phyloP scores from a whole-genome alignment of 2,329 filamentous ascomycete species.

The Talaromyces sp. region DNA sequence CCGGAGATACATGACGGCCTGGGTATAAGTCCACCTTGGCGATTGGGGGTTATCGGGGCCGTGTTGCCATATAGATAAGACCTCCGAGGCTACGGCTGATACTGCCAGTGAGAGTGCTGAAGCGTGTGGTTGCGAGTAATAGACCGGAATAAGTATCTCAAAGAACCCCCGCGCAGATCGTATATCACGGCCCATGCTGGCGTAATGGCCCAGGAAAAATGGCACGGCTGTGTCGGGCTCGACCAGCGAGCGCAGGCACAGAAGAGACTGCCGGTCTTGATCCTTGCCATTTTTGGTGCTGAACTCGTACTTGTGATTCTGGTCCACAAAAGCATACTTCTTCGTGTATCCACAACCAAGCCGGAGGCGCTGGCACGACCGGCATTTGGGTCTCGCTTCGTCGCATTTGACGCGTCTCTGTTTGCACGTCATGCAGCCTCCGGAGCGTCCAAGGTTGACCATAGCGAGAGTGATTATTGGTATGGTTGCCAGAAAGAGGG shows the following conservation, averaged over 20 bases:
- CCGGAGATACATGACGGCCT: not conserved
- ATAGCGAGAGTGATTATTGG: constrained; percentile 5
- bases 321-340: not conserved
- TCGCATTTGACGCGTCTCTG: constrained; percentile 26
- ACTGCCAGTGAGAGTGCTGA: not conserved
- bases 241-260: not conserved
- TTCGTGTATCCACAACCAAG: not conserved
- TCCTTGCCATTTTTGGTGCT: not conserved
- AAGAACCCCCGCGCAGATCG: not conserved
- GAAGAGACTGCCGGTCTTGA: not conserved
- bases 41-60: not conserved
- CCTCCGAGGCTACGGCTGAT: not conserved
- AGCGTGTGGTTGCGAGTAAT: not conserved
- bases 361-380: constrained; percentile 10
- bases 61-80: not conserved
- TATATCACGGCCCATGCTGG: not conserved
- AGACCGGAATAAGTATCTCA: not conserved
- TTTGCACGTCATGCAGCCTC: constrained; percentile 19
- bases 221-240: not conserved
- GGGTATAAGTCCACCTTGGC: not conserved
- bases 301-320: not conserved
- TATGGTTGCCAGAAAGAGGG: not conserved
- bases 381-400: constrained; percentile 21
- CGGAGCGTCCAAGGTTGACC: constrained; percentile 15
- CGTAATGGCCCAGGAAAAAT: not conserved